A percentile compares a stretch with the other conserved stretches of the same genome.
Conservation (phyloP, 2,329 filamentous ascomycete genomes). For the Trichoderma semiorbis region DNA sequence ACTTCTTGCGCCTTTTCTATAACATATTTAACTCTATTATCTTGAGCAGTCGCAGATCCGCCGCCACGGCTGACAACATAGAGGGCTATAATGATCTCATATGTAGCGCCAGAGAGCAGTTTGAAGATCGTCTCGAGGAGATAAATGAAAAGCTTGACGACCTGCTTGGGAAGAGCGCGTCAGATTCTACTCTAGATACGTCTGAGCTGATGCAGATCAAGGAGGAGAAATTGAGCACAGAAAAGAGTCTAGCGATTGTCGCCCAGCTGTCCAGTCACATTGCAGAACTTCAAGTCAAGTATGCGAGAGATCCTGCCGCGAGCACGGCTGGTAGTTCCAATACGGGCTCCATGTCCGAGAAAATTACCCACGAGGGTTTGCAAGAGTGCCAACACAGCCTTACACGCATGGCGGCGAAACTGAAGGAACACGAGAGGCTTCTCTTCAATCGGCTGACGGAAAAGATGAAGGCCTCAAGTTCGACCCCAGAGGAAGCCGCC, state of each 20-base stretch:
- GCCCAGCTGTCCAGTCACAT: constrained; percentile 23
- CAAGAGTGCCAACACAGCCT: not conserved
- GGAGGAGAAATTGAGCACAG: constrained; percentile 22
- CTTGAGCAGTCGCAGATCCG: not conserved
- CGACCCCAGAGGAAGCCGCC: not conserved
- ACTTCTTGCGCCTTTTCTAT: not conserved
- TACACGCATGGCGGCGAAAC: not conserved
- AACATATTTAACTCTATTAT: not conserved
- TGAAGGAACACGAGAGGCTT: not conserved
- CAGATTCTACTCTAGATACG: constrained; percentile 8
- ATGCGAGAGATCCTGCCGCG: not conserved
- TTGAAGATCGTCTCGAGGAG: not conserved
- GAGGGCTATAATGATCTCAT: not conserved
- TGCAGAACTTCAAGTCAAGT: not conserved
- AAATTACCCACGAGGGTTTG: not conserved
- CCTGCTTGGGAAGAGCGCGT: not conserved
- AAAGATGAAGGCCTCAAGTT: not conserved
- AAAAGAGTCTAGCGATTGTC: constrained; percentile 24
- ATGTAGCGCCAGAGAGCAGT: not conserved
- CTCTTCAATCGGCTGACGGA: not conserved
- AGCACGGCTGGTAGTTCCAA: not conserved
- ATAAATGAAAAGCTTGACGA: not conserved
- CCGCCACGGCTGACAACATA: not conserved
- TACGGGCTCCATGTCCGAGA: not conserved
- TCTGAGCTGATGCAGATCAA: constrained; percentile 17